Conservation (phyloP, 805 yeast genomes). For the Cyberlindnera maclurae region DNA sequence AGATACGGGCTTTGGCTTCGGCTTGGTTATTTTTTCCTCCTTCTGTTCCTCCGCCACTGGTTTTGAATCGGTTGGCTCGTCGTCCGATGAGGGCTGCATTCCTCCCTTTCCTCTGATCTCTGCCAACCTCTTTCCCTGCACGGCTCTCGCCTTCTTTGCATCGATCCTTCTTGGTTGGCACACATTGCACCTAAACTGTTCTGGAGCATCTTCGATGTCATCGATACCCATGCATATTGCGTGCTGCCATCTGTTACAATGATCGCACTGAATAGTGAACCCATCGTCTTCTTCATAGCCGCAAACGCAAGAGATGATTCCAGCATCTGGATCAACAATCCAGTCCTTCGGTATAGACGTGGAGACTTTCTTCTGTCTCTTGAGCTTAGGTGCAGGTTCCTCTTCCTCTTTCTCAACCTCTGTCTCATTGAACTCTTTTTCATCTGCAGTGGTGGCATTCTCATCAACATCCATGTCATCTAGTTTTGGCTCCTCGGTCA, state of each 20-base stretch:
- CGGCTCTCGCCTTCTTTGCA: slow-evolving; percentile 31
- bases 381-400: background rate
- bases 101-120: slow-evolving; percentile 1
- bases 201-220: slow-evolving; percentile 71
- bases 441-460: slow-evolving; percentile 3
- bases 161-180: slow-evolving; percentile 56
- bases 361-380: slow-evolving; percentile 8
- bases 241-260: slow-evolving; percentile 92
- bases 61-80: background rate
- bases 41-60: slow-evolving; percentile 3
- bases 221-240: slow-evolving; percentile 80
- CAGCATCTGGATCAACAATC: slow-evolving; percentile 74
- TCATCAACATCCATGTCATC: slow-evolving; percentile 2
- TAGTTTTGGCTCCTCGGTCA: slow-evolving; percentile 4
- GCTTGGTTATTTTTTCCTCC: slow-evolving; percentile 12
- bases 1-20: slow-evolving; percentile 17
- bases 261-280: slow-evolving; percentile 89
- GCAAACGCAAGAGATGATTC: slow-evolving; percentile 85
- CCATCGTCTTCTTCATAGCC: slow-evolving; percentile 86
- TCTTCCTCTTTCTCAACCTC: slow-evolving; percentile 3
- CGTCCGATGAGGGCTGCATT: slow-evolving; percentile 2
- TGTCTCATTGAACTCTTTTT: slow-evolving; percentile 1
- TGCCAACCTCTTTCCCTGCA: slow-evolving; percentile 2
- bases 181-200: slow-evolving; percentile 68
- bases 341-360: slow-evolving; percentile 26